A percentile compares a stretch with the other conserved stretches of the same genome.
Conservation (phyloP, 2,329 filamentous ascomycete species). For the Alternaria angustiovoidea region DNA sequence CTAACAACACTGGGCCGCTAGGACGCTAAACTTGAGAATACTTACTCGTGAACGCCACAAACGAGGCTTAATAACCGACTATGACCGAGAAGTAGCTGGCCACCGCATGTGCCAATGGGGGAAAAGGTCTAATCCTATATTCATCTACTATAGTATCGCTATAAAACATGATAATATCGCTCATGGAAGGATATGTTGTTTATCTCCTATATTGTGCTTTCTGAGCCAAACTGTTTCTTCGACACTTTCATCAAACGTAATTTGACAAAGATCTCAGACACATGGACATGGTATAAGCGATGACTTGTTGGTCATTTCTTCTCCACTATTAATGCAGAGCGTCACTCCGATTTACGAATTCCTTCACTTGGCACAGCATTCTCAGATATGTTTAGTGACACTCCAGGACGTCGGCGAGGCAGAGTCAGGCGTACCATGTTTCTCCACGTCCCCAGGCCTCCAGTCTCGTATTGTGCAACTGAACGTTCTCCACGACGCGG, state of each 20-base stretch:
- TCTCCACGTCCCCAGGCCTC: not conserved
- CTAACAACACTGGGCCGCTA: slow-evolving; percentile 19
- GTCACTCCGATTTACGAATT: not conserved
- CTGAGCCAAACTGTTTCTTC: not conserved
- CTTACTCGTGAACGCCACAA: not conserved
- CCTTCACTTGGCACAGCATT: not conserved
- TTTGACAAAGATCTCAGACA: not conserved
- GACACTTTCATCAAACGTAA: not conserved
- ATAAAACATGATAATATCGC: not conserved
- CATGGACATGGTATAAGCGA: not conserved
- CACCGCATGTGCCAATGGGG: not conserved
- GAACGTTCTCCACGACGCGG: not conserved
- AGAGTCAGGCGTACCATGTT: not conserved
- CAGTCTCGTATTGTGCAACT: not conserved
- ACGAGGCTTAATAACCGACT: not conserved
- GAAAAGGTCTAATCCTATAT: too few species aligned
- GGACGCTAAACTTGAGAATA: slow-evolving; percentile 11
- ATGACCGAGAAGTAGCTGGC: not conserved
- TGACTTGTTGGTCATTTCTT: not conserved
- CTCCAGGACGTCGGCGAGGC: not conserved
- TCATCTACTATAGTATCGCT: not conserved
- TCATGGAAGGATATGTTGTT: not conserved
- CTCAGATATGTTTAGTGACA: not conserved
- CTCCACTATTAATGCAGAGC: not conserved
- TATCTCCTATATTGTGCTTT: not conserved